Conservation (phyloP, 2,329 filamentous ascomycete genomes). For the Diaporthe vaccinii region DNA sequence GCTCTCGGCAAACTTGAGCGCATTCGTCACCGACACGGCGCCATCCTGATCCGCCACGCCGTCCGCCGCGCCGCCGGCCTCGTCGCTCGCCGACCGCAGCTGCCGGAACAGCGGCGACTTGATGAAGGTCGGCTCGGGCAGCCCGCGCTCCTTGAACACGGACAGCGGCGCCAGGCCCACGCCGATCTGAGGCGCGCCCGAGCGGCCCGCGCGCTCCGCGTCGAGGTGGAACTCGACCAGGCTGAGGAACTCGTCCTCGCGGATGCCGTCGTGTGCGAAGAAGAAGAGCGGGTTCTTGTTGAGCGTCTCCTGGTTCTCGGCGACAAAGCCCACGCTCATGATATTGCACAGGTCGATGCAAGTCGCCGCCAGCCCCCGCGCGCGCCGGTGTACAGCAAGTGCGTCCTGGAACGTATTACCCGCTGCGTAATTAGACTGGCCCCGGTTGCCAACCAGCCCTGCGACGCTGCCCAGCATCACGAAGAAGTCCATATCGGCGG, state of each 20-base stretch:
- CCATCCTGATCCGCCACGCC: constrained; percentile 30
- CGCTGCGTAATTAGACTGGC: constrained; percentile 45
- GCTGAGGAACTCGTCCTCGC: constrained; percentile 40
- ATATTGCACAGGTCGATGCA: constrained; percentile 46
- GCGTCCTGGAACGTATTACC: constrained; percentile 52
- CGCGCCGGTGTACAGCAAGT: constrained; percentile 43
- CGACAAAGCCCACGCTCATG: constrained; percentile 47
- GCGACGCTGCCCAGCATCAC: constrained; percentile 37
- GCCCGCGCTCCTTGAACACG: constrained; percentile 33
- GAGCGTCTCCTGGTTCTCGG: constrained; percentile 39
- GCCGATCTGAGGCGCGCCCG: constrained; percentile 32
- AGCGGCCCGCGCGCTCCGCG: constrained; percentile 27
- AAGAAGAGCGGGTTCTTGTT: constrained; percentile 41
- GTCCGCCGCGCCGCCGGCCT: background rate
- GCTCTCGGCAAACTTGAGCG: constrained; percentile 39
- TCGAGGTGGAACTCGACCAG: constrained; percentile 41
- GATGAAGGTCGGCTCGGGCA: constrained; percentile 40
- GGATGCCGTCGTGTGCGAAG: constrained; percentile 40
- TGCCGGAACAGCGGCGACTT: constrained; percentile 39
- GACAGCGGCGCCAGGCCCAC: constrained; percentile 37
- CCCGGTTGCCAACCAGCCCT: constrained; percentile 30
- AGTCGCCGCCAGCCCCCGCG: constrained; percentile 43
- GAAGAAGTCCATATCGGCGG: constrained; percentile 42
- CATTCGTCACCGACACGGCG: constrained; percentile 35
- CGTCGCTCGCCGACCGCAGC: constrained; percentile 35